Percentiles rank a stretch among this genome's conserved stretches.
Conservation (phyloP, 1,284 basidiomycete genomes). For the Pholiota adiposa region DNA sequence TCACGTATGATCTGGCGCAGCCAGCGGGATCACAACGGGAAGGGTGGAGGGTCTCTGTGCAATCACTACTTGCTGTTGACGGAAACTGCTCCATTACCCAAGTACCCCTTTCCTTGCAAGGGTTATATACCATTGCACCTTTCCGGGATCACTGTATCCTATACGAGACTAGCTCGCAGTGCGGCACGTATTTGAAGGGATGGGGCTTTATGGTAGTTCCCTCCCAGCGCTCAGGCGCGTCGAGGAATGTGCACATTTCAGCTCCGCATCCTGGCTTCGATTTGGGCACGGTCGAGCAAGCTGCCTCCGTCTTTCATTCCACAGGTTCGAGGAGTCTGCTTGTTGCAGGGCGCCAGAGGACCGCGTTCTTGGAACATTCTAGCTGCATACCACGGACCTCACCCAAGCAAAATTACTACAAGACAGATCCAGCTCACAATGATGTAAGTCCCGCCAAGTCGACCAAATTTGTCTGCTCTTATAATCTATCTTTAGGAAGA, state of each 20-base stretch:
- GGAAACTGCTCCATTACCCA: constrained; percentile 35
- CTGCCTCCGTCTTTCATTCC: constrained; percentile 39
- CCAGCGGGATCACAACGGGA: constrained; percentile 33
- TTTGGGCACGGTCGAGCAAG: constrained; percentile 39
- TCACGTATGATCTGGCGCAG: constrained; percentile 40
- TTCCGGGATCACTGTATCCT: constrained; percentile 43
- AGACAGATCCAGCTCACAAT: constrained; percentile 49
- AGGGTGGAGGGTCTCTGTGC: constrained; percentile 35
- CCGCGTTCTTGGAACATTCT: constrained; percentile 31
- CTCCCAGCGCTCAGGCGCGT: constrained; percentile 22
- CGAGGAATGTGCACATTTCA: constrained; percentile 40
- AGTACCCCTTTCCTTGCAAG: constrained; percentile 33
- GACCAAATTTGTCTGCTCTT: not conserved
- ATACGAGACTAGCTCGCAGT: constrained; percentile 31
- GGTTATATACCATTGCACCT: constrained; percentile 27
- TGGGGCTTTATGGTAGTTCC: constrained; percentile 47
- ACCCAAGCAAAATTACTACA: constrained; percentile 33
- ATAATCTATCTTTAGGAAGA: constrained; percentile 28
- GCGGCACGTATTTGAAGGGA: constrained; percentile 38
- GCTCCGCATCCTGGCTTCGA: constrained; percentile 48
- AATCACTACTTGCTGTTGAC: constrained; percentile 34
- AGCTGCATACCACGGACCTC: constrained; percentile 21
- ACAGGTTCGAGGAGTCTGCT: constrained; percentile 42
- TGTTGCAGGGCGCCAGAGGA: constrained; percentile 41
- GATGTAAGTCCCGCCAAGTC: constrained; percentile 29